Conservation (phyloP, 345 rosid species). For the Microthlaspi erraticum region DNA sequence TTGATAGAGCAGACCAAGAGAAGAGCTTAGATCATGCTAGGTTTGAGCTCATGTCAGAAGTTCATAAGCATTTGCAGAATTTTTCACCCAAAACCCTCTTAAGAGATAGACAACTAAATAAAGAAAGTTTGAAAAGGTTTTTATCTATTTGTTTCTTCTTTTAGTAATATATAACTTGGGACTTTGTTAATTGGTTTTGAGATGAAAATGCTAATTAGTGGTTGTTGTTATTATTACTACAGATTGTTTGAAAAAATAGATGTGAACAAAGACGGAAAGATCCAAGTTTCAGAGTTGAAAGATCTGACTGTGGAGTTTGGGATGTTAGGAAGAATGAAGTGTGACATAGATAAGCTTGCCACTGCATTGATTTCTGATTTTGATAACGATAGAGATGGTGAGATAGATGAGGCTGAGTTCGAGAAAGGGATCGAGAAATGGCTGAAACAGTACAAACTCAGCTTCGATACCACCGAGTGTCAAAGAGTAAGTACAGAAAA, state of each 20-base stretch:
- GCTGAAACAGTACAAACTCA: constrained; percentile 30
- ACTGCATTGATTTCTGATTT: constrained; percentile 28
- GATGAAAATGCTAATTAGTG: not conserved
- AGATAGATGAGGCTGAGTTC: constrained; percentile 28
- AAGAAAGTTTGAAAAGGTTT: constrained; percentile 37
- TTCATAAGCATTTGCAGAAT: constrained; percentile 29
- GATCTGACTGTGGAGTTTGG: constrained; percentile 35
- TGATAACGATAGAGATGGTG: constrained; percentile 22
- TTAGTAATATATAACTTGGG: not conserved
- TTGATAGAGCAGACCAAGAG: constrained; percentile 30
- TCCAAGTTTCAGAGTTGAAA: constrained; percentile 35
- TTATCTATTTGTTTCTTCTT: not conserved
- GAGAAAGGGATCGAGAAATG: constrained; percentile 12
- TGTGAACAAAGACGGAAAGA: constrained; percentile 39
- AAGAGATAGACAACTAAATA: constrained; percentile 37
- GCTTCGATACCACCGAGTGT: not conserved
- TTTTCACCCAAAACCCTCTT: constrained; percentile 38
- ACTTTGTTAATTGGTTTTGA: not conserved
- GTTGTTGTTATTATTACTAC: constrained; percentile 12
- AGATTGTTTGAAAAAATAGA: constrained; percentile 39
- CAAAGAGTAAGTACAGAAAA: too few species aligned
- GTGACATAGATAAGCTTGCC: constrained; percentile 27
- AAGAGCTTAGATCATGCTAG: constrained; percentile 40
- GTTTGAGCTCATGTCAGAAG: constrained; percentile 46
- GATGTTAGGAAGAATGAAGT: constrained; percentile 33